Conservation (phyloP, 345 rosid genomes). For the Euphorbia tirucalli region DNA sequence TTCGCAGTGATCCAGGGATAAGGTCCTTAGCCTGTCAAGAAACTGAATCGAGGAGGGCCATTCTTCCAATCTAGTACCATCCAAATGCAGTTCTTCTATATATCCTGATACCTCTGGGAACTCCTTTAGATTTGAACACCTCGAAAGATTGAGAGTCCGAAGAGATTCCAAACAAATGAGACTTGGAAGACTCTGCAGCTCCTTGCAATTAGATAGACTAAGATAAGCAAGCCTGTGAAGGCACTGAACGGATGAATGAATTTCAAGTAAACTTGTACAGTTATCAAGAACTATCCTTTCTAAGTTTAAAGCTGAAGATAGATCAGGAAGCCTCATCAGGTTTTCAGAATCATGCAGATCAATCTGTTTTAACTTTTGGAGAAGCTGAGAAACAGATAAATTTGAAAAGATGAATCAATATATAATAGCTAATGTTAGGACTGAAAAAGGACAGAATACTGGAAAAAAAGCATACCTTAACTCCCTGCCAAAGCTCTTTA, state of each 20-base stretch:
- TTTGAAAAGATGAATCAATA: not conserved
- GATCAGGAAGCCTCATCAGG: not conserved
- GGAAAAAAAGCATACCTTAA: slow-evolving; percentile 6
- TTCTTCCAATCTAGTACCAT: slow-evolving; percentile 8
- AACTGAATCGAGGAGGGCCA: slow-evolving; percentile 2
- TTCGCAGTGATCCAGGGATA: slow-evolving; percentile 9
- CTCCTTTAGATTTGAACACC: slow-evolving; percentile 9
- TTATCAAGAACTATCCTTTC: slow-evolving; percentile 10
- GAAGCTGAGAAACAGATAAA: not conserved
- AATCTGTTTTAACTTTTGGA: slow-evolving; percentile 5
- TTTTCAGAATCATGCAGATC: slow-evolving; percentile 8
- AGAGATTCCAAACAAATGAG: slow-evolving; percentile 7
- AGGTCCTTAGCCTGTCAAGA: not conserved
- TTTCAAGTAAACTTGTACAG: slow-evolving; percentile 9
- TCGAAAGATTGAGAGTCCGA: slow-evolving; percentile 5
- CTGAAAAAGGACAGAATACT: not conserved
- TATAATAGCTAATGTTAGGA: not conserved
- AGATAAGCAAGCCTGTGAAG: slow-evolving; percentile 2
- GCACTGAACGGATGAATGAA: slow-evolving; percentile 3
- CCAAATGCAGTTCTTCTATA: slow-evolving; percentile 7
- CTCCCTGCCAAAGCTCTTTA: slow-evolving; percentile 6
- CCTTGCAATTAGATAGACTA: slow-evolving; percentile 8
- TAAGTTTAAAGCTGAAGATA: slow-evolving; percentile 3
- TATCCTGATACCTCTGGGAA: slow-evolving; percentile 7
- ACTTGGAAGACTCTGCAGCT: slow-evolving; percentile 10